Base-by-base conservation (phyloP, 2,329 filamentous ascomycete genomes). In the Diaporthe batatas region DNA sequence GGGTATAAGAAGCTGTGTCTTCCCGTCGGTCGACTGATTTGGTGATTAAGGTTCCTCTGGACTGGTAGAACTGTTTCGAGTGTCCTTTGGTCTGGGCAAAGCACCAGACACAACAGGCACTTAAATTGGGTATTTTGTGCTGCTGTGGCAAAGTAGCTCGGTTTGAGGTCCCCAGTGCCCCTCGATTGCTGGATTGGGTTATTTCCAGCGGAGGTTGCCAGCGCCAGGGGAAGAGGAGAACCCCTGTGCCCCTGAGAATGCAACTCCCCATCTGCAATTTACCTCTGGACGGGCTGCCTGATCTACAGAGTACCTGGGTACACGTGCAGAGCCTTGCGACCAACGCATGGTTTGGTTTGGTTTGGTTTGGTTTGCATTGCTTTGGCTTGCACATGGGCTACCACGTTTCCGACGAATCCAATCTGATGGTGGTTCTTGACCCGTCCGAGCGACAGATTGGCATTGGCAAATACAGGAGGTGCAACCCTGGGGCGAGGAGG, bases 361-460 rank as follows among this genome's bases (percentile, higher is more conserved):
- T n/a, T n/a, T n/a, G 25, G n/a, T n/a, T n/a, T n/a, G n/a, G n/a
- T n/a, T n/a, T n/a, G n/a, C n/a, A 29, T 29, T 29, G 29, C 29
- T 29, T 29, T 29, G 29, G 29, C 29, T 51, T 65, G 25, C 59
- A 65, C 29, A n/a, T 49, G 42, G 44, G 10, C 44, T 25, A 25
- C 62, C 62, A 65, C 44, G 62, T 65, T 65, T 65, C 44, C 62
- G 44, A 51, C 62, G 51, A 65, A 65, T 65, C 12, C 59, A 65
- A 65, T 65, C 59, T 65, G 59, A 32, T 65, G 44, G 59, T 23
- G 29, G 29, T 12, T 65, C 18, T 25, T 18, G 29, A 12, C 44
- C 44, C 11, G 42, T 65, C 59, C 59, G 42, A 65, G 59, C 59
- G 51, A 32, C 44, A 65, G 59, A 65, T 65, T 65, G 44, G 44